Evolutionary conservation across 1,139 yeast genomes (phyloP).

Genomic region (Zygoascus hellenicus): DNA sequence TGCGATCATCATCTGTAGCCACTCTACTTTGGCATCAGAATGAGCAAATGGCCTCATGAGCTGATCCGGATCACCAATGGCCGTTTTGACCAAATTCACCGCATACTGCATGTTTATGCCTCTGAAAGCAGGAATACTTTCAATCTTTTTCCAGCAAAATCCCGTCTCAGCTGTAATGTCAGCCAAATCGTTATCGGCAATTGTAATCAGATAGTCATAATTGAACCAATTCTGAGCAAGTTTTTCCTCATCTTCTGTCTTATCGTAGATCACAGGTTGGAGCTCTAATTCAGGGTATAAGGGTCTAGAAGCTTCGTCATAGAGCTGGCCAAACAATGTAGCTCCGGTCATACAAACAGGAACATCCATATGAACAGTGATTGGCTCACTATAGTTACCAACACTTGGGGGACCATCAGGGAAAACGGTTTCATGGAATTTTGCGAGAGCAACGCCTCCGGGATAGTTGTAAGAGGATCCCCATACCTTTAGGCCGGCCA

Average conservation of each 20-base stretch:
- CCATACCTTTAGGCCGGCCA: constrained; percentile 50
- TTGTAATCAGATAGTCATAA: constrained; percentile 56
- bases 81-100: background rate
- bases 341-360: constrained; percentile 88
- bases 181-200: constrained; percentile 31
- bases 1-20: background rate
- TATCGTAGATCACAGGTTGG: constrained; percentile 56
- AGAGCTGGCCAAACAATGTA: constrained; percentile 62
- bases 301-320: constrained; percentile 23
- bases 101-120: constrained; percentile 30
- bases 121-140: constrained; percentile 34
- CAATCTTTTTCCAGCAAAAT: constrained; percentile 39
- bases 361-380: constrained; percentile 63
- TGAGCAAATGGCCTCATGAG: background rate
- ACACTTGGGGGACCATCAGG: constrained; percentile 5
- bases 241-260: constrained; percentile 50
- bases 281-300: constrained; percentile 10
- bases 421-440: constrained; percentile 40
- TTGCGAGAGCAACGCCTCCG: constrained; percentile 69
- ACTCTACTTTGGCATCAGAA: background rate
- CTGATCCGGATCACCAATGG: background rate
- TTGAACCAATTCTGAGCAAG: constrained; percentile 45
- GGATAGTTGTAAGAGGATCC: constrained; percentile 79
- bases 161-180: constrained; percentile 21
- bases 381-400: constrained; percentile 9